These are phyloP conservation scores for Saururus chinensis DNA, from an alignment of 164 flowering plant genomes.

Conservation along the genomic window DNA sequence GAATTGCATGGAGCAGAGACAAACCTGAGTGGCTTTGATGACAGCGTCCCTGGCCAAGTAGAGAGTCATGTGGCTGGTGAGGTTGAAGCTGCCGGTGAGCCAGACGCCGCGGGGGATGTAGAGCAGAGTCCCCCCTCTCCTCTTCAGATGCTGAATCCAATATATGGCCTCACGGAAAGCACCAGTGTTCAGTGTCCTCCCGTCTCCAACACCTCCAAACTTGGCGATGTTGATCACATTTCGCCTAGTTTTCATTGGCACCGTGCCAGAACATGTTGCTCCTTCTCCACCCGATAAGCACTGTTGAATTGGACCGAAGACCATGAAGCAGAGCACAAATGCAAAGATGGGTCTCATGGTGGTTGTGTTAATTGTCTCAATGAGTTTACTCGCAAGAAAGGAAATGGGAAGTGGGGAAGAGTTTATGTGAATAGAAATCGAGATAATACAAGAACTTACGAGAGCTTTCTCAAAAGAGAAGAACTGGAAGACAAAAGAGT, in stretches of 20 bases:
- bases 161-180: slow-evolving; percentile 76
- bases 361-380: too few relatives aligned
- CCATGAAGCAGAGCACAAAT: slow-evolving; percentile 4
- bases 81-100: slow-evolving; percentile 68
- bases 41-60: slow-evolving; percentile 72
- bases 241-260: slow-evolving; percentile 49
- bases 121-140: slow-evolving; percentile 81
- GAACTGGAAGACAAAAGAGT: too few relatives aligned
- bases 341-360: too few relatives aligned
- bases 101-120: slow-evolving; percentile 86
- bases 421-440: too few relatives aligned
- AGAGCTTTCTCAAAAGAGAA: too few relatives aligned
- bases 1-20: too few relatives aligned
- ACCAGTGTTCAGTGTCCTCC: slow-evolving; percentile 63
- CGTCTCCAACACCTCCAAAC: slow-evolving; percentile 91
- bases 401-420: too few relatives aligned
- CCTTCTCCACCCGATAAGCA: slow-evolving; percentile 11
- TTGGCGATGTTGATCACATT: slow-evolving; percentile 74
- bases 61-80: slow-evolving; percentile 92
- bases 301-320: slow-evolving; percentile 3
- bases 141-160: slow-evolving; percentile 61
- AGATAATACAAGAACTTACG: too few relatives aligned
- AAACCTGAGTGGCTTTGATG: slow-evolving; percentile 80
- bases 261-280: slow-evolving; percentile 69
- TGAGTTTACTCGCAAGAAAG: too few relatives aligned